A percentile compares a stretch with the other conserved stretches of the same genome.
Conservation (phyloP, 352 stramenopile genomes). For the Phytophthora capsici region DNA sequence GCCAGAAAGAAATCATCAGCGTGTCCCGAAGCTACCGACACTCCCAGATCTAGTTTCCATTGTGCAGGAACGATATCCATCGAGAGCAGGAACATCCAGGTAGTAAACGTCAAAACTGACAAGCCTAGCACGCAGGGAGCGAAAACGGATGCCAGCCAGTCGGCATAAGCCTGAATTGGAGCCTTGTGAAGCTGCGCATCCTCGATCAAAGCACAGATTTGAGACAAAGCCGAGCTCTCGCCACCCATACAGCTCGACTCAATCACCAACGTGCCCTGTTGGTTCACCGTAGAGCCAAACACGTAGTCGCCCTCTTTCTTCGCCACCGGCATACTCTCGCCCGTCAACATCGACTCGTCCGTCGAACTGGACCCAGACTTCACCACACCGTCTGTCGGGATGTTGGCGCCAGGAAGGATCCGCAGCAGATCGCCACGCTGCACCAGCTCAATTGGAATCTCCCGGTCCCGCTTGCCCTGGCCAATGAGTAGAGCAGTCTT, state of each 20-base stretch:
- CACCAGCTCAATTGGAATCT: conserved; percentile 86
- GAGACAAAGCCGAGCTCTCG: conserved; percentile 70
- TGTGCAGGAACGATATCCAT: conserved; percentile 29
- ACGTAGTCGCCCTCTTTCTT: conserved; percentile 83
- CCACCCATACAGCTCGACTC: conserved; percentile 82
- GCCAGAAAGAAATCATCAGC: conserved; percentile 77
- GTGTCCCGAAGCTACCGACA: conserved; percentile 52
- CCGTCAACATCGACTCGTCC: conserved; percentile 86
- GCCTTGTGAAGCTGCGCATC: conserved; percentile 89
- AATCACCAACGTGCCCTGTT: conserved; percentile 86
- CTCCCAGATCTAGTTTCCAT: conserved; percentile 28
- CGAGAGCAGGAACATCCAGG: conserved; percentile 20
- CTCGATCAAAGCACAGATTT: conserved; percentile 87
- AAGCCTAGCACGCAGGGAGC: conserved; percentile 28
- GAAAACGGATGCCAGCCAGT: conserved; percentile 45
- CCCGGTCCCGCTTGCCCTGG: conserved; percentile 55
- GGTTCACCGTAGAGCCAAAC: conserved; percentile 87
- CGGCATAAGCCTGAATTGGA: conserved; percentile 88
- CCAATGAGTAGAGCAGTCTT: conserved; percentile 78
- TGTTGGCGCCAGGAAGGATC: conserved; percentile 73
- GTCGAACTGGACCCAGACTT: conserved; percentile 69
- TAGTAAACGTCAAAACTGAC: conserved; percentile 24
- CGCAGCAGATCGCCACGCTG: conserved; percentile 81
- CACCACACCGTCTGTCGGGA: conserved; percentile 86
- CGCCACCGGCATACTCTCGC: conserved; percentile 88